Base-by-base conservation (phyloP, 805 yeast species). In the Candida coquimbonensis region DNA sequence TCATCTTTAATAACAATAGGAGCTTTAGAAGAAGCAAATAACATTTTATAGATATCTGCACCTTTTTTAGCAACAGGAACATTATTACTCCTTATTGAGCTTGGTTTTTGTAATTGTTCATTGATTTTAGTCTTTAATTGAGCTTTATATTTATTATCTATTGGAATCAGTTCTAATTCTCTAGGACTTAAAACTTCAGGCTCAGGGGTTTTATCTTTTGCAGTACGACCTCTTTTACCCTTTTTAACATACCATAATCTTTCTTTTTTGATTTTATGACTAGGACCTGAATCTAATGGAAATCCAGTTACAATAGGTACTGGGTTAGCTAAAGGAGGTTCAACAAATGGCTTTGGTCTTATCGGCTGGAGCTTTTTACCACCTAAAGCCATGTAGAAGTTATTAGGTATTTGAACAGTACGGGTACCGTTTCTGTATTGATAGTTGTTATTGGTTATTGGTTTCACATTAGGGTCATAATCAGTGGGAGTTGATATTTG, bases 201-300 rank as follows among this genome's bases (percentile, higher is more conserved):
- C 26, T 47, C 41, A 45, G 39, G 24, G 33, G 32, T 35, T 12
- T 32, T 32, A 34, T 25, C 26, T 13, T 35, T 35, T 17, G 37
- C 25, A 17, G n/a, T 12, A 33, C 50, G 55, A 32, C 53, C 53
- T 25, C 55, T 47, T 51, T 54, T 44, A 50, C 46, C 48, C 39
- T 48, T 62, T 54, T 66, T 68, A 46, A 61, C 53, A 26, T 78
- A 73, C 78, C 83, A 74, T 40, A 74, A 61, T 16, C 79, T 68
- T 39, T 78, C 84, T 50, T 73, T 77, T 55, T 74, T 77, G 34
- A 77, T 66, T 55, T 77, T 81, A 4, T 69, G 63, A 16, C 78
- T 75, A 9, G 96, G 96, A 7, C 73, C 71, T n/a, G 77, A 71
- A 51, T 79, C 87, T 44, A 88, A 63, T 4, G 93, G 83, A 36